These are phyloP conservation scores for Colletotrichum tropicicola DNA, from an alignment of 2,329 filamentous ascomycete species.

Conservation along the genomic window DNA sequence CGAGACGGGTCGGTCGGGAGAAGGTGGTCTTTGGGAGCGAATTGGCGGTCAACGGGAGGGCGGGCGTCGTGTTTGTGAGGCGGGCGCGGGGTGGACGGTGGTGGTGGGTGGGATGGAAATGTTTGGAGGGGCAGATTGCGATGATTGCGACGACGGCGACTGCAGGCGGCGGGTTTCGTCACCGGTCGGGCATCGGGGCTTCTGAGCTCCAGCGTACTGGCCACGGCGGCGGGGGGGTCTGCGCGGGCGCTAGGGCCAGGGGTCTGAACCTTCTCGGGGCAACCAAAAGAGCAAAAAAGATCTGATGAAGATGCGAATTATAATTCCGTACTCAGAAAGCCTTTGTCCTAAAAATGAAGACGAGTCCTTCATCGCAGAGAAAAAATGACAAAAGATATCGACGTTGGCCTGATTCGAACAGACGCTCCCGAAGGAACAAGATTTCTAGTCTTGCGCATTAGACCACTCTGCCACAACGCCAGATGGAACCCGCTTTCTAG, in stretches of 20 bases:
- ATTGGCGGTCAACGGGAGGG: no score
- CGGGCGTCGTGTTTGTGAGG: neutral
- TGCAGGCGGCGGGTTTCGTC: conserved; percentile 10
- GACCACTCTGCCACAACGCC: conserved; percentile 31
- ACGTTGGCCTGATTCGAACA: conserved; percentile 32
- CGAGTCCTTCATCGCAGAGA: no score
- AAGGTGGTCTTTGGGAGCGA: no score
- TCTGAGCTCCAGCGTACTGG: neutral
- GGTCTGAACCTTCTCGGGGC: neutral
- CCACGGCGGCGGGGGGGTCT: neutral
- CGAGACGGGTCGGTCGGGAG: no score
- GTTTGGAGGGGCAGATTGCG: conserved; percentile 3
- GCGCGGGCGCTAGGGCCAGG: neutral
- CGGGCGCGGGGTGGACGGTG: neutral
- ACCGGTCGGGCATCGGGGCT: neutral
- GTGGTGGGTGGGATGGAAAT: neutral
- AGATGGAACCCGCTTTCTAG: neutral
- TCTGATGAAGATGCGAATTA: neutral
- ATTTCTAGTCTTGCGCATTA: conserved; percentile 32
- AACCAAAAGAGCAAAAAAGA: neutral
- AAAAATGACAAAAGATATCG: neutral
- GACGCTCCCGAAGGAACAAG: conserved; percentile 31
- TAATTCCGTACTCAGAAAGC: no score
- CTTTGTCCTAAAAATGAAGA: no score
- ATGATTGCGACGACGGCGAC: neutral